phyloP scores from a whole-genome alignment of 495 filamentous ascomycete species.

The Podospora conica region DNA sequence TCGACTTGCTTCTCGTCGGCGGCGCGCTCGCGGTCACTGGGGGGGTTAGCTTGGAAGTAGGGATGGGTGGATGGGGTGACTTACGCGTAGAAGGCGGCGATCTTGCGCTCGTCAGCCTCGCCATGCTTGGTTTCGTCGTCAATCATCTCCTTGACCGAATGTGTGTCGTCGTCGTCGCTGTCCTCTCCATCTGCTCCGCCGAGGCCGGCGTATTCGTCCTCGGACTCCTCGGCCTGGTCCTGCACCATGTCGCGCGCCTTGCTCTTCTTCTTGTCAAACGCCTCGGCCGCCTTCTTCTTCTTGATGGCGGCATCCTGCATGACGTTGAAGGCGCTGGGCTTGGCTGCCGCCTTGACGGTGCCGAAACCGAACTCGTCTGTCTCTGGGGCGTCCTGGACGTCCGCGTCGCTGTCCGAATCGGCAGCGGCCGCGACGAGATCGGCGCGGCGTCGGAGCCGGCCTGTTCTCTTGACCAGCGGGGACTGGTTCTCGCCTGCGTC shows the following conservation, averaged over 20 bases:
- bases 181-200: slow-evolving; percentile 89
- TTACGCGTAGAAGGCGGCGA: slow-evolving; percentile 87
- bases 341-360: slow-evolving; percentile 8
- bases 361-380: slow-evolving; percentile 46
- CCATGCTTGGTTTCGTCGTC: slow-evolving; percentile 68
- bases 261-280: slow-evolving; percentile 80
- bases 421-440: slow-evolving; percentile 22
- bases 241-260: slow-evolving; percentile 82
- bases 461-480: slow-evolving; percentile 52
- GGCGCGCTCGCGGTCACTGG: slow-evolving; percentile 56
- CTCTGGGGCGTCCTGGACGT: slow-evolving; percentile 48
- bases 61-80: slow-evolving; percentile 28
- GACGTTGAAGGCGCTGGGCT: slow-evolving; percentile 56
- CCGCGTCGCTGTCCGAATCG: slow-evolving; percentile 46
- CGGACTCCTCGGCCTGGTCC: slow-evolving; percentile 93
- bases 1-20: slow-evolving; percentile 77
- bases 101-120: slow-evolving; percentile 64
- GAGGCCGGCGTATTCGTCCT: slow-evolving; percentile 95
- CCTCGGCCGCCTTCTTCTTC: slow-evolving; percentile 32
- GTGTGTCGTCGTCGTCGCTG: slow-evolving; percentile 56
- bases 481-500: slow-evolving; percentile 42
- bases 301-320: slow-evolving; percentile 63
- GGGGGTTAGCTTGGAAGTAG: slow-evolving; percentile 9
- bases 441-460: slow-evolving; percentile 49
- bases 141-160: slow-evolving; percentile 73